Conservation (phyloP, 179 eudicot genomes). For the Amaranthus tricolor region DNA sequence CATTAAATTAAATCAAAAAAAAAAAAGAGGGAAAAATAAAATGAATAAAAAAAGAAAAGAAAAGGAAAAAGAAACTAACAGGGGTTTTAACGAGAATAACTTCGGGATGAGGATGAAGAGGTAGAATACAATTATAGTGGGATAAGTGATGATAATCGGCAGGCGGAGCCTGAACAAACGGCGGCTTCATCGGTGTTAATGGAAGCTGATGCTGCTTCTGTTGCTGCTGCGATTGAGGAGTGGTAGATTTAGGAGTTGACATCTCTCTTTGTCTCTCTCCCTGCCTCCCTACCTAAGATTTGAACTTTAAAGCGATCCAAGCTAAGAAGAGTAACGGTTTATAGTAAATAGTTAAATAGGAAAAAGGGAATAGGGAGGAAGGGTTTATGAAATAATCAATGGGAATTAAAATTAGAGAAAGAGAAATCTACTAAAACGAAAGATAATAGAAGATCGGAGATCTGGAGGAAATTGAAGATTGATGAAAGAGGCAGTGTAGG, state of each 20-base stretch:
- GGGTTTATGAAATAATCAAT: too few relatives aligned
- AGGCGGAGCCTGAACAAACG: constrained; percentile 41
- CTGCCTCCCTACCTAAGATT: too few relatives aligned
- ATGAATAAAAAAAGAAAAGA: background rate
- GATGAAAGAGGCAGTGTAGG: too few relatives aligned
- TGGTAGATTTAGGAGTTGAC: constrained; percentile 29
- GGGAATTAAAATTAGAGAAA: too few relatives aligned
- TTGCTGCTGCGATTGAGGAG: constrained; percentile 36
- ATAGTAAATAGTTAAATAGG: too few relatives aligned
- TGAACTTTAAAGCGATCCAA: too few relatives aligned
- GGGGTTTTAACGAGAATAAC: constrained; percentile 62
- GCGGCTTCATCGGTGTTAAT: constrained; percentile 66
- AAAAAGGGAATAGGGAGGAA: too few relatives aligned
- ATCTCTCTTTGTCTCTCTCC: background rate
- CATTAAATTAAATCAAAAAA: background rate
- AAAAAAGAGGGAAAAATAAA: constrained; percentile 1
- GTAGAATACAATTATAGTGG: constrained; percentile 27
- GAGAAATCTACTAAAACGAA: too few relatives aligned
- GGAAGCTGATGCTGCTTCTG: constrained; percentile 48
- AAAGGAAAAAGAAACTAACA: constrained; percentile 34
- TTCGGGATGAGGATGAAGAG: constrained; percentile 31
- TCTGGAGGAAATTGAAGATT: too few relatives aligned
- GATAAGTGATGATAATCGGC: constrained; percentile 67
- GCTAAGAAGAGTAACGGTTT: too few relatives aligned
- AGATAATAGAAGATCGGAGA: too few relatives aligned